Evolutionary conservation across 108 stramenopile genomes (phyloP), one percentile per base, ranked within the genome.

Genomic region (Nannochloropsis salina): DNA sequence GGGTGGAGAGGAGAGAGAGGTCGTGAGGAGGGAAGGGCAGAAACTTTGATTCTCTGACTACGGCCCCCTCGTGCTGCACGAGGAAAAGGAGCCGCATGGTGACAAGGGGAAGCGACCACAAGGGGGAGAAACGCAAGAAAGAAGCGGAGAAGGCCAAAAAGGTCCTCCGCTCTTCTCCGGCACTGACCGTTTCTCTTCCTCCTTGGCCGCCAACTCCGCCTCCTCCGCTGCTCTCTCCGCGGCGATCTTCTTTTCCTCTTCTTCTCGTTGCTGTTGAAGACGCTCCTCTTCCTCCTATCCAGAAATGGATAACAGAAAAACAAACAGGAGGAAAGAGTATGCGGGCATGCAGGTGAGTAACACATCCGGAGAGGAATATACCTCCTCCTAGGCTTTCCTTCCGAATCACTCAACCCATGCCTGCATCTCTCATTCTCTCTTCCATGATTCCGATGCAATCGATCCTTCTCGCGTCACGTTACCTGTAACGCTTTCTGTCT

Each of bases 181-280:
- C 40, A 31, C 83, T 44, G 41, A 87, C 41, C 79, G 40, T 9
- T 90, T 89, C 9, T 88, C 90, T 12, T 91, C 90, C 87, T 90
- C 89, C 47, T 86, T 89, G 1, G 86, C 87, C 41, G 44, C 80
- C 42, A 42, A 31, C 43, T 91, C 89, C 8, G 88, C 90, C 20
- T 83, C 88, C 80, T 42, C 20, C 18, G 86, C 85, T n/a, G 89
- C 90, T 31, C 90, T 90, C 84, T 89, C 89, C 43, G 88, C 85
- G 22, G 44, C 88, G 41, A 85, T 42, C 42, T 88, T 20, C 5
- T 85, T 42, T 45, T 91, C 90, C 86, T 91, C 90, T 83, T 91
- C 90, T 85, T 91, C 90, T 22, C 88, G 90, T 45, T 88, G 90
- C 85, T 81, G 44, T 82, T 81, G 84, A 21, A 91, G 43, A 8